These are phyloP conservation scores for Quercus tomentella DNA, from an alignment of 331 rosid genomes.

Conservation along the genomic window DNA sequence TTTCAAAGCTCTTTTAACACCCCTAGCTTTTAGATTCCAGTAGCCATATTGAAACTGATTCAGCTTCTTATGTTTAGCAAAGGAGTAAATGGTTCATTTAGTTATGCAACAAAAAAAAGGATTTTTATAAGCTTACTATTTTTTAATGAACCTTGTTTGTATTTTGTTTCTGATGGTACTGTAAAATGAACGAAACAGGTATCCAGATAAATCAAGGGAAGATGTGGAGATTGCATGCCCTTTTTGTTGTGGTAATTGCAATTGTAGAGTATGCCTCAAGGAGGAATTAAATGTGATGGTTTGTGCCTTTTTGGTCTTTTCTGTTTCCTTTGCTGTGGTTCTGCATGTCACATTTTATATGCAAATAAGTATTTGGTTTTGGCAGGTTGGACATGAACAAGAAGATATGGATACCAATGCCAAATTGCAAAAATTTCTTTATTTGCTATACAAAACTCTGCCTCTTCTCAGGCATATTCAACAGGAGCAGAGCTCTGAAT, in stretches of 20 bases:
- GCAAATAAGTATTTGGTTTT: slow-evolving; percentile 14
- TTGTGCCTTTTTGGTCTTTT: slow-evolving; percentile 16
- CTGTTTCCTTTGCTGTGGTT: slow-evolving; percentile 4
- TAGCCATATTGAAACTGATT: not conserved
- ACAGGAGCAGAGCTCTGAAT: slow-evolving; percentile 49
- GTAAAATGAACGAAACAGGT: slow-evolving; percentile 37
- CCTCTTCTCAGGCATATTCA: slow-evolving; percentile 57
- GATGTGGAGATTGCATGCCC: slow-evolving; percentile 52
- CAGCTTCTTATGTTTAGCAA: not conserved
- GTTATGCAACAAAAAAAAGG: not conserved
- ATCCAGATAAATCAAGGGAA: slow-evolving; percentile 48
- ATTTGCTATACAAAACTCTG: slow-evolving; percentile 45
- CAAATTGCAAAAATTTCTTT: slow-evolving; percentile 47
- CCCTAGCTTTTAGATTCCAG: not conserved
- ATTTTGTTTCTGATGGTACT: slow-evolving; percentile 18
- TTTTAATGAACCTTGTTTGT: not conserved
- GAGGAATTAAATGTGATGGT: slow-evolving; percentile 40
- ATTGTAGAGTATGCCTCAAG: slow-evolving; percentile 60
- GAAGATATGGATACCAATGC: slow-evolving; percentile 28
- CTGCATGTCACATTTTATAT: slow-evolving; percentile 6
- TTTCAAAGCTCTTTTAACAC: not conserved
- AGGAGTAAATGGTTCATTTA: not conserved
- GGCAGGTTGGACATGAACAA: slow-evolving; percentile 40
- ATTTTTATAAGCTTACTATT: not conserved
- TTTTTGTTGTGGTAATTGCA: slow-evolving; percentile 52